Evolutionary conservation across 2,329 filamentous ascomycete genomes (phyloP).

Genomic region (Epichloe bromicola): DNA sequence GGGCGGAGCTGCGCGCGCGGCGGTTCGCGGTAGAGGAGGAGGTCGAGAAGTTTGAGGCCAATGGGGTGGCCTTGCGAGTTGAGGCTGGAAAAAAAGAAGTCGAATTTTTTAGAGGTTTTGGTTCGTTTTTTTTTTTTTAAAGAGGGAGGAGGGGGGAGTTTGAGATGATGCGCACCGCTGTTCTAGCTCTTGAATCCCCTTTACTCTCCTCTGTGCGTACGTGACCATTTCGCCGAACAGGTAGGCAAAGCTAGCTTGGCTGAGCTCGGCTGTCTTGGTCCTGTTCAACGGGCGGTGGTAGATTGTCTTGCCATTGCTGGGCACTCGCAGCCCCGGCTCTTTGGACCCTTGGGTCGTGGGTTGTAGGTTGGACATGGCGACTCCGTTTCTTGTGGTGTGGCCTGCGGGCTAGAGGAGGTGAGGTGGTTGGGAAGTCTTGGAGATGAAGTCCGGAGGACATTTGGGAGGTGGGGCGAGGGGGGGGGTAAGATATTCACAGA

Average conservation of each 20-base stretch:
- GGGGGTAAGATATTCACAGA: too few relatives aligned
- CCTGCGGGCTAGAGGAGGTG: neutral
- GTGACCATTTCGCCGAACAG: conserved; percentile 93
- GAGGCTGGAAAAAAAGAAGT: conserved; percentile 40
- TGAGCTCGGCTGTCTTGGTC: conserved; percentile 75
- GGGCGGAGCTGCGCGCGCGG: conserved; percentile 61
- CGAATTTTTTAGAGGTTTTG: too few relatives aligned
- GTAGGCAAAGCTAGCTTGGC: conserved; percentile 88
- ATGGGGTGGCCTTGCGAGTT: conserved; percentile 89
- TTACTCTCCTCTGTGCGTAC: conserved; percentile 83
- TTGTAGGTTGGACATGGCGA: conserved; percentile 37
- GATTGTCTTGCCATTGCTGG: conserved; percentile 91
- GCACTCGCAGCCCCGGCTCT: conserved; percentile 64
- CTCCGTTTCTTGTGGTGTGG: neutral
- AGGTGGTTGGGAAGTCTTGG: neutral
- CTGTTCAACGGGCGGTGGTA: conserved; percentile 93
- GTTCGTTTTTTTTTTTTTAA: neutral
- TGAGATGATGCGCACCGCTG: conserved; percentile 46
- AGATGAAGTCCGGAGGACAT: neutral
- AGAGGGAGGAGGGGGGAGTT: too few relatives aligned
- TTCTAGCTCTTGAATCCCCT: conserved; percentile 86
- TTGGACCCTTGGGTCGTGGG: conserved; percentile 27
- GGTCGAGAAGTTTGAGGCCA: conserved; percentile 86
- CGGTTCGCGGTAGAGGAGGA: conserved; percentile 75
- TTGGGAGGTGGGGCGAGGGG: too few relatives aligned